Conservation (phyloP, 352 stramenopile genomes). For the Pythium chondricola region DNA sequence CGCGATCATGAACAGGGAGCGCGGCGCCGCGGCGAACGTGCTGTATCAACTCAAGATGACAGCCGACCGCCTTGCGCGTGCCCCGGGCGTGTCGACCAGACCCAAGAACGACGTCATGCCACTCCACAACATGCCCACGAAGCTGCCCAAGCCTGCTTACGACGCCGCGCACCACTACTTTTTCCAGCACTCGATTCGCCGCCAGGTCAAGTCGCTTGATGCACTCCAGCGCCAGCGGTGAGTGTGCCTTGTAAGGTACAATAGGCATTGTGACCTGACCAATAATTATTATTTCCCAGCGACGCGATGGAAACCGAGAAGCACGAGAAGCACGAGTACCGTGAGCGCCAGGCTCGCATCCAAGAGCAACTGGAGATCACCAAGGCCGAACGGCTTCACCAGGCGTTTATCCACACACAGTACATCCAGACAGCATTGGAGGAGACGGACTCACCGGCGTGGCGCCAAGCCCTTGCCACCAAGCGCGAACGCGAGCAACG, state of each 20-base stretch:
- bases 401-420: slow-evolving; percentile 56
- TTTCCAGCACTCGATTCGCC: slow-evolving; percentile 66
- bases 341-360: slow-evolving; percentile 24
- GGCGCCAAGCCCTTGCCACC: slow-evolving; percentile 49
- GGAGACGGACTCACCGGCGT: slow-evolving; percentile 63
- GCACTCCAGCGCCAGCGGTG: slow-evolving; percentile 53
- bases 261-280: too few species aligned
- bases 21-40: slow-evolving; percentile 53
- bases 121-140: slow-evolving; percentile 54
- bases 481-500: slow-evolving; percentile 54
- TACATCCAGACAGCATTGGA: slow-evolving; percentile 70
- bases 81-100: slow-evolving; percentile 43
- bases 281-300: too few species aligned
- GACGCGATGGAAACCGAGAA: slow-evolving; percentile 32
- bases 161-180: slow-evolving; percentile 48
- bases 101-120: slow-evolving; percentile 41
- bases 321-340: slow-evolving; percentile 22
- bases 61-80: slow-evolving; percentile 34
- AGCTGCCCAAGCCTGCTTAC: slow-evolving; percentile 50
- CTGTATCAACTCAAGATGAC: slow-evolving; percentile 86
- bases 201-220: slow-evolving; percentile 43
- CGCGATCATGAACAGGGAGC: slow-evolving; percentile 76
- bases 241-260: background rate
- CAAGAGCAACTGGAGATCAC: slow-evolving; percentile 40
- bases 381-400: slow-evolving; percentile 64